These are phyloP conservation scores for Scheffersomyces illinoinensis DNA, from an alignment of 1,139 yeast species.

Conservation along the genomic window DNA sequence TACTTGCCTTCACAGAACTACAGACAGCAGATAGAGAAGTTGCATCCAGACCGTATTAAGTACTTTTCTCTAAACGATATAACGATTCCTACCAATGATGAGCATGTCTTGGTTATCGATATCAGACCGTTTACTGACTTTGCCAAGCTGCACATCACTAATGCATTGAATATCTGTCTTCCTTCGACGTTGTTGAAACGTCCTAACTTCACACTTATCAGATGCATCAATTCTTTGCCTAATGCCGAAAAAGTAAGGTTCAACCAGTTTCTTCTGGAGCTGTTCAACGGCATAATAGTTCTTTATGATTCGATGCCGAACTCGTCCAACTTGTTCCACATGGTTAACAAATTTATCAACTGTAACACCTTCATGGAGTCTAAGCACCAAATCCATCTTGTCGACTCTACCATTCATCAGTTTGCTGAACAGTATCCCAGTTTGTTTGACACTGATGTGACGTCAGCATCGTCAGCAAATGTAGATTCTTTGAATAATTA, in stretches of 20 bases:
- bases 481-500: neutral
- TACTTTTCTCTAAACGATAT: conserved; percentile 4
- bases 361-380: conserved; percentile 23
- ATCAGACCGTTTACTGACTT: conserved; percentile 71
- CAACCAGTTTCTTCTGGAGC: conserved; percentile 10
- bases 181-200: conserved; percentile 80
- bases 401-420: conserved; percentile 33
- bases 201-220: conserved; percentile 55
- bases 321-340: conserved; percentile 43
- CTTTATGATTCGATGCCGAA: conserved; percentile 34
- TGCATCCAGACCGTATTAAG: conserved; percentile 7
- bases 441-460: conserved; percentile 14
- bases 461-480: conserved; percentile 5
- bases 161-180: conserved; percentile 67
- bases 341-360: conserved; percentile 50
- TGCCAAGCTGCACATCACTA: conserved; percentile 48
- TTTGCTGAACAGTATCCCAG: conserved; percentile 24
- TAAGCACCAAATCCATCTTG: conserved; percentile 30
- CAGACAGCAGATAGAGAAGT: conserved; percentile 11
- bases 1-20: conserved; percentile 13
- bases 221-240: conserved; percentile 62
- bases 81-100: conserved; percentile 1
- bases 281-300: conserved; percentile 16
- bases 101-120: conserved; percentile 52
- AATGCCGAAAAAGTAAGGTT: conserved; percentile 36